These are phyloP conservation scores for Claviceps capensis DNA, from an alignment of 2,329 filamentous ascomycete species.

Conservation along the genomic window DNA sequence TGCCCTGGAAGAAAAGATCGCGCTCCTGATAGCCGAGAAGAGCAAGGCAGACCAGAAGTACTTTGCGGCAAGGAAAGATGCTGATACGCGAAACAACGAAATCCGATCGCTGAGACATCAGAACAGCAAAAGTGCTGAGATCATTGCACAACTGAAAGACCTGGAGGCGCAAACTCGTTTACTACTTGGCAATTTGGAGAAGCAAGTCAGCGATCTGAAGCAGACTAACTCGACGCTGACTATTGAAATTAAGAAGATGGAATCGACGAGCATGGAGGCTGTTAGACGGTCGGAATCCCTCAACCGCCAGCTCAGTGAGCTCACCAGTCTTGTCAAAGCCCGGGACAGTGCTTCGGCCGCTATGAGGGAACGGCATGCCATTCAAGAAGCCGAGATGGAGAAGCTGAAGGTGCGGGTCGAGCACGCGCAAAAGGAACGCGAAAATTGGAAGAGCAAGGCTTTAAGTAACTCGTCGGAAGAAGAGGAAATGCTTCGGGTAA, in stretches of 20 bases:
- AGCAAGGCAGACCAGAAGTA: constrained; percentile 96
- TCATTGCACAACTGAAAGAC: constrained; percentile 87
- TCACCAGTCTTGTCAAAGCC: constrained; percentile 58
- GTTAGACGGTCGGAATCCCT: constrained; percentile 56
- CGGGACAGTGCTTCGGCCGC: constrained; percentile 52
- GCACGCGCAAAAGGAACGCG: constrained; percentile 67
- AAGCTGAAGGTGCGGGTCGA: constrained; percentile 65
- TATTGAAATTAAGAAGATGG: constrained; percentile 60
- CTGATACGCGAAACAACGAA: constrained; percentile 72
- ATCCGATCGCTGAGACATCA: constrained; percentile 67
- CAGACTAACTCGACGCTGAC: constrained; percentile 61
- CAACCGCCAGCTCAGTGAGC: constrained; percentile 60
- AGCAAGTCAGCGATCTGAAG: constrained; percentile 73
- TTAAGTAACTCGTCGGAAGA: constrained; percentile 69
- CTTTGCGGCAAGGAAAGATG: constrained; percentile 88
- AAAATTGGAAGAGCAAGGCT: constrained; percentile 74
- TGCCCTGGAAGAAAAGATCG: constrained; percentile 63
- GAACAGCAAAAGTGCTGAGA: constrained; percentile 82
- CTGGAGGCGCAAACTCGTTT: constrained; percentile 65
- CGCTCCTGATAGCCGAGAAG: constrained; percentile 71
- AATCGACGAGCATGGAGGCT: constrained; percentile 57
- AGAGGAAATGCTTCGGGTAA: constrained; percentile 74
- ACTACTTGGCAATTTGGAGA: constrained; percentile 73
- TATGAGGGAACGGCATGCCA: constrained; percentile 42
- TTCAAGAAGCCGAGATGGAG: constrained; percentile 63